Evolutionary conservation across 129 eudicot genomes (phyloP), one percentile per base, ranked within the genome.

Genomic region (Flaveria bidentis): DNA sequence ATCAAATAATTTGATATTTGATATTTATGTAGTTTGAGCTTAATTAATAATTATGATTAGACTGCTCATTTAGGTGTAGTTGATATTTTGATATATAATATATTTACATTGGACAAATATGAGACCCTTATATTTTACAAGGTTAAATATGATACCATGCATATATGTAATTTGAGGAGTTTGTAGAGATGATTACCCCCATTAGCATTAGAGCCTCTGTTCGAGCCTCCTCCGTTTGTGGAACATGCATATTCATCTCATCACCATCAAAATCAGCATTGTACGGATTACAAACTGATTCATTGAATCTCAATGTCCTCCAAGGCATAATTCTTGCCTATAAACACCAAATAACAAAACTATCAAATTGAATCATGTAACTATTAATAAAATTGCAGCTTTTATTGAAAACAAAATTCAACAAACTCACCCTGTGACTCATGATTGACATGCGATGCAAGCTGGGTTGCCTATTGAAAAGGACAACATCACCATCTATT

Each of bases 181-280:
- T 26, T 41, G 63, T 61, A 33, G 45, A 63, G 14, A 26, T 51
- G 73, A 33, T 83, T 88, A 91, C 99, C 91, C 99, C 99, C 99
- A 94, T 94, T 45, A 94, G 67, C 96, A 86, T 77, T 71, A 94
- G 86, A 77, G 99, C 99, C 86, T 94, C 97, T 2, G 97, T 85
- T 4, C 99, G 91, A 17, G 97, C 99, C 90, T 94, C 97, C 74
- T 94, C 97, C 15, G 99, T 94, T 77, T 94, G 99, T 16, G 99
- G 99, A 69, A 94, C 99, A 86, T 94, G 99, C 97, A 94, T 85
- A 82, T 94, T 94, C 99, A 94, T 94, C 94, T 94, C 99, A 86
- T 94, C 99, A 78, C 99, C 99, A 78, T 94, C 99, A 89, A 94
- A 94, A 85, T 94, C 99, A 47, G 99, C 99, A 87, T 94, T 94